A percentile compares a stretch with the other conserved stretches of the same genome.
Conservation (phyloP, 306 rosid genomes). For the Phaseolus lunatus region DNA sequence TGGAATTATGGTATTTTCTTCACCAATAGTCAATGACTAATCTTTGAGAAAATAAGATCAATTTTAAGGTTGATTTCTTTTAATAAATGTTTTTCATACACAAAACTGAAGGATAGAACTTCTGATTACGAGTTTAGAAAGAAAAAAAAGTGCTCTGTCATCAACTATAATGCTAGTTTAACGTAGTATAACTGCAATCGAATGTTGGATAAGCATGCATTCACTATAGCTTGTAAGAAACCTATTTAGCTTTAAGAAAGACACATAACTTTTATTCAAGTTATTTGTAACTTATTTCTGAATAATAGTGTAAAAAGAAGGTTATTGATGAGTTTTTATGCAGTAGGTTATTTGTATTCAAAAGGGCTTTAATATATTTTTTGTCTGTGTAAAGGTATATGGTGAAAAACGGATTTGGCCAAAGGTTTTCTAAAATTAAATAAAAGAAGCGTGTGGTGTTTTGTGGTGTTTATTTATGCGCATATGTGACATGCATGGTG, state of each 20-base stretch:
- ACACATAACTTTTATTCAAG: not conserved
- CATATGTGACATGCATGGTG: slow-evolving; percentile 3
- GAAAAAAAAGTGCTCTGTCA: too few species aligned
- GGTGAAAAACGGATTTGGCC: not conserved
- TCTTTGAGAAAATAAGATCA: not conserved
- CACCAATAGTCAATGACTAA: too few species aligned
- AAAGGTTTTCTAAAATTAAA: not conserved
- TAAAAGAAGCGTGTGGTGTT: slow-evolving; percentile 14
- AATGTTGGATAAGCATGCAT: not conserved
- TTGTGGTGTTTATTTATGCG: slow-evolving; percentile 16
- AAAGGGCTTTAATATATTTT: not conserved
- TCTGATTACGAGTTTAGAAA: too few species aligned
- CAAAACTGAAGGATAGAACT: not conserved
- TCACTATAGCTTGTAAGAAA: not conserved
- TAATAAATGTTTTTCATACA: not conserved
- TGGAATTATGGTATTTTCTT: not conserved
- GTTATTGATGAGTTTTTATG: not conserved
- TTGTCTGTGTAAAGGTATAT: not conserved
- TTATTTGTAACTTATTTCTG: not conserved
- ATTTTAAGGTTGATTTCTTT: not conserved
- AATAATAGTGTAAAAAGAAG: not conserved
- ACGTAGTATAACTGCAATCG: not conserved
- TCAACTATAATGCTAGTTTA: not conserved
- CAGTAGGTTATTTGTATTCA: not conserved
- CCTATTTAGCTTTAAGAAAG: not conserved